phyloP scores from a whole-genome alignment of 768 basidiomycete species.

The Pilatotrama ljubarskyi region DNA sequence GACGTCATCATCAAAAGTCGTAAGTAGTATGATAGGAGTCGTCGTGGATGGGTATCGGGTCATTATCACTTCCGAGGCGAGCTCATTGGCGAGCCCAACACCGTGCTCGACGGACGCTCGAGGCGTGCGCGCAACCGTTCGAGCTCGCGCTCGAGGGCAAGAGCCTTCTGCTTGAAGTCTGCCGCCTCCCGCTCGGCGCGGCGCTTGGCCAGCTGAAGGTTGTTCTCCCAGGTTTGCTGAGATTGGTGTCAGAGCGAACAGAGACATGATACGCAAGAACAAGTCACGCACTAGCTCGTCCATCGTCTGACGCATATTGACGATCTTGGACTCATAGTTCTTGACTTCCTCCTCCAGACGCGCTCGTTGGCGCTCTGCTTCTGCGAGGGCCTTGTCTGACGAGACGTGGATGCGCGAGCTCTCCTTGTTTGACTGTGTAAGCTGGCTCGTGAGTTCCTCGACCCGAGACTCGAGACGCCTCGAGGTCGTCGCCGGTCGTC shows the following conservation, averaged over 20 bases:
- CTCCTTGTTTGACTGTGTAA: conserved; percentile 53
- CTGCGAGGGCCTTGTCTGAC: conserved; percentile 55
- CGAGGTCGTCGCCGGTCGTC: conserved; percentile 51
- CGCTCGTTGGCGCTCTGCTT: conserved; percentile 59
- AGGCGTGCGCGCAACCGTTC: conserved; percentile 67
- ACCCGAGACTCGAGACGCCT: conserved; percentile 68
- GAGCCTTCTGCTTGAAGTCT: conserved; percentile 69
- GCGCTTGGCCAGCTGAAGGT: conserved; percentile 70
- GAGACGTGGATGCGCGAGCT: conserved; percentile 38
- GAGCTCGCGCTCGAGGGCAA: conserved; percentile 69
- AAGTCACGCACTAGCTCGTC: conserved; percentile 55
- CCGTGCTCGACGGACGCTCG: conserved; percentile 52
- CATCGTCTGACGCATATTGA: conserved; percentile 56
- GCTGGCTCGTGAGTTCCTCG: conserved; percentile 67
- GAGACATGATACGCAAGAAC: neutral
- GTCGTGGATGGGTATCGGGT: conserved; percentile 7
- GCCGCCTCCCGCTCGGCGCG: conserved; percentile 75
- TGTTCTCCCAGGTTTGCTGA: conserved; percentile 70
- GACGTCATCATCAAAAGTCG: conserved; percentile 11
- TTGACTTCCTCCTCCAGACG: conserved; percentile 69
- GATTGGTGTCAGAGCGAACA: neutral
- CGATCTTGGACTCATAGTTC: conserved; percentile 58
- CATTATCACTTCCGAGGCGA: conserved; percentile 35
- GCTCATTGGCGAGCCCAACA: conserved; percentile 35
- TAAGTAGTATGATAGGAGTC: conserved; percentile 3